phyloP scores from a whole-genome alignment of 1,139 yeast genomes.

The Kurtzmaniella natalensis region DNA sequence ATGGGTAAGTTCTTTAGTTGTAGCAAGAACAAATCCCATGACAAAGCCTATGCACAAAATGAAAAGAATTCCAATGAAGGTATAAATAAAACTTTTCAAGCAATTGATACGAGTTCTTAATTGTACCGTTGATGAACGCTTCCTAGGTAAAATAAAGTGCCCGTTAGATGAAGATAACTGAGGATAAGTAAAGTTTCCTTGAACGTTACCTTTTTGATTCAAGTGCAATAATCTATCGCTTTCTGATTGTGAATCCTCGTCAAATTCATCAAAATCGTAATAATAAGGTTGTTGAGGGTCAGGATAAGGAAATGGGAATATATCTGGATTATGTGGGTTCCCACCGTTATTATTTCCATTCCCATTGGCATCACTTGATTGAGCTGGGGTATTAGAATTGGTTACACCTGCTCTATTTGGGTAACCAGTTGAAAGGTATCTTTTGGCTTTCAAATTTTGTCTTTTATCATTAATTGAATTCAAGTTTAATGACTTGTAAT shows the following conservation, averaged over 20 bases:
- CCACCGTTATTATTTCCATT: constrained; percentile 11
- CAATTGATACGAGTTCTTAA: constrained; percentile 23
- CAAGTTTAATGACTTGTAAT: constrained; percentile 40
- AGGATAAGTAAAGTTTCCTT: constrained; percentile 13
- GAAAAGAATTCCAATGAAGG: constrained; percentile 48
- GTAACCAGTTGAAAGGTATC: constrained; percentile 33
- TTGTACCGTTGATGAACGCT: constrained; percentile 19
- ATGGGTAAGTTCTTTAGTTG: constrained; percentile 75
- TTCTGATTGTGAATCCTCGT: constrained; percentile 28
- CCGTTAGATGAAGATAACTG: constrained; percentile 17
- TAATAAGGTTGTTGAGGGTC: constrained; percentile 21
- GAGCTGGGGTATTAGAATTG: background rate
- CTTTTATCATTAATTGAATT: constrained; percentile 16
- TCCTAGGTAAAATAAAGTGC: constrained; percentile 30
- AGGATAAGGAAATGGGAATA: constrained; percentile 55
- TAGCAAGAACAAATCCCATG: constrained; percentile 80
- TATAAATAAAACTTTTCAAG: constrained; percentile 51
- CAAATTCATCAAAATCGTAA: constrained; percentile 40
- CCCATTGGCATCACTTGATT: constrained; percentile 5
- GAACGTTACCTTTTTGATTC: constrained; percentile 6
- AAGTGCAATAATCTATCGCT: constrained; percentile 9
- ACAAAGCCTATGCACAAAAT: constrained; percentile 70
- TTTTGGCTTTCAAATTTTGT: constrained; percentile 13
- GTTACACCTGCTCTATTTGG: constrained; percentile 5
- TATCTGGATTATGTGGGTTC: constrained; percentile 19